Base-by-base conservation (phyloP, 1,284 basidiomycete species). In the Puccinia triticina region DNA sequence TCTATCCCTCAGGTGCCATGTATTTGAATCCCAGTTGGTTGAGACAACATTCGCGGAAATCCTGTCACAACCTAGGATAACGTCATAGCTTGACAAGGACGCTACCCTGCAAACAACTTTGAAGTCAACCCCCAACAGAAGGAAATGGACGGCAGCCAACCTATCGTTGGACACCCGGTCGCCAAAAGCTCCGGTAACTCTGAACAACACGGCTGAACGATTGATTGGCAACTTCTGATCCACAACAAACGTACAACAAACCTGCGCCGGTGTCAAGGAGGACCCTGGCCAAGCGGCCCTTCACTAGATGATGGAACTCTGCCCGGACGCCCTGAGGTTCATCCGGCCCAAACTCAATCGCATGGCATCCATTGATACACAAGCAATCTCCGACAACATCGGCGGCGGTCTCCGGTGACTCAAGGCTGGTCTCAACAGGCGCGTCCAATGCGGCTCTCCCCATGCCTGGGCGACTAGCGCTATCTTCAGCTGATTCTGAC, bases 241-340 rank as follows among this genome's bases (percentile, higher is more conserved):
- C 5, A 18, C 4, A 26, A 59, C 53, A 57, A 76, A 59, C 1
- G 14, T 12, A 76, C 5, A 5, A 57, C 64, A 8, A 67, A 34
- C 55, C 40, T 40, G 74, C 74, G 40, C 74, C 74, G 16, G 74
- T 76, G 53, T 76, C 74, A 12, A 76, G 18, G 53, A 76, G 59
- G 37, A 76, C 59, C 59, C 59, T 59, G 59, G 59, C 59, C 40
- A 59, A 43, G 37, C 37, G 64, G 64, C 18, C 64, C 64, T 43
- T 37, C 11, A 67, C 11, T 0, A 2, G 34, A 18, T 67, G 37
- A 40, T n/a, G 34, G 37, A 67, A 67, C 21, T 67, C 37, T 0
- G 64, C 64, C 2, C 64, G 18, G n/a, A 67, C 21, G 16, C 32
- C 37, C 7, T 12, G 4, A 7, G 64, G 37, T 18, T 43, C 64